These are phyloP conservation scores for Beauveria scarabaeidicola DNA, from an alignment of 2,329 filamentous ascomycete genomes.

Conservation along the genomic window DNA sequence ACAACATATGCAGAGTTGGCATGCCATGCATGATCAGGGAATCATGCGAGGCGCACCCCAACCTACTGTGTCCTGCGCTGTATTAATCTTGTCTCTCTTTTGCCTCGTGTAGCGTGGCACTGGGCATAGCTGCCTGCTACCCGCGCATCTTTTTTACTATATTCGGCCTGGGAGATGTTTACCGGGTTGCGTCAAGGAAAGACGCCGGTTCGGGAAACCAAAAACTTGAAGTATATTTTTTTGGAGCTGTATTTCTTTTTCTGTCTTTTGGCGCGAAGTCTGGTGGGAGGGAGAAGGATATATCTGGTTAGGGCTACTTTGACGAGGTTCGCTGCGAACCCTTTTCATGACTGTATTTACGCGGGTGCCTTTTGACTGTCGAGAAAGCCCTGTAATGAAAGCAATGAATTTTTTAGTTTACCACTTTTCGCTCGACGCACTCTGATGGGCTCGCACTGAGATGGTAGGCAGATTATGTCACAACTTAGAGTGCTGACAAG, in stretches of 20 bases:
- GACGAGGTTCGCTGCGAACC: neutral
- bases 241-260: neutral
- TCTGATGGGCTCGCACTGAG: too few relatives aligned
- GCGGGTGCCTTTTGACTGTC: conserved; percentile 17
- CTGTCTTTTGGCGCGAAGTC: conserved; percentile 2
- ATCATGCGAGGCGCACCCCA: neutral
- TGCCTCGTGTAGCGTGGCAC: neutral
- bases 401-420: conserved; percentile 19
- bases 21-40: neutral
- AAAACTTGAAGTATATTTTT: neutral
- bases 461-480: too few relatives aligned
- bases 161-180: conserved; percentile 1
- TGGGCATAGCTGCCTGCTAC: neutral
- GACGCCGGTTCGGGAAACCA: neutral
- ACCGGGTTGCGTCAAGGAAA: neutral
- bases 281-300: conserved; percentile 5
- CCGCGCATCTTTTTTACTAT: neutral
- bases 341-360: conserved; percentile 18
- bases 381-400: conserved; percentile 19
- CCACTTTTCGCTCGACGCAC: neutral
- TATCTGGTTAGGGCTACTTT: conserved; percentile 5
- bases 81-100: neutral
- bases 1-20: neutral
- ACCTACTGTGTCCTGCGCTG: neutral
- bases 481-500: neutral